Evolutionary conservation across 495 filamentous ascomycete species (phyloP), one percentile per base, ranked within the genome.

Genomic region (Terfezia claveryi): DNA sequence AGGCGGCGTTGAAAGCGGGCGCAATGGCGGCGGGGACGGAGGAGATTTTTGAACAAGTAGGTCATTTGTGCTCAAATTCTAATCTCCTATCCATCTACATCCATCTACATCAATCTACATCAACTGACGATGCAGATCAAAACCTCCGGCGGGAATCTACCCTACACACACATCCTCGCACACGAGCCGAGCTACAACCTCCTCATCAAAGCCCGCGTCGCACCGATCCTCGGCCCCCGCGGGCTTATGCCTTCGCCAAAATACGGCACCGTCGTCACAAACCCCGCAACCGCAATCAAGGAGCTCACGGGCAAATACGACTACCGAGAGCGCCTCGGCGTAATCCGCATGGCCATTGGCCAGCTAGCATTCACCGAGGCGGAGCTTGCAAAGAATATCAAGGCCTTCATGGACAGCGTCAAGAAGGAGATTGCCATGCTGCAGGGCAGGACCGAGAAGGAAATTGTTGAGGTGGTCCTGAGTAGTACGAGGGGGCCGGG

Each of bases 181-280:
- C 89, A 96, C 64, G 74, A 73, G 23, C 83, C 89, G 56, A 84
- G 79, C 63, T 69, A 86, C 59, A 68, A 70, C 20, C 76, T 77
- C 27, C 60, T 65, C 14, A 49, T 50, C 51, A 58, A 62, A 46
- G 67, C 70, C 3, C 75, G 74, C 50, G 70, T 98, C 55, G 88
- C 80, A 52, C 76, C 80, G 61, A 76, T 95, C 49, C 73, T 98
- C 10, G 91, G 91, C 65, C 91, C 91, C 14, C 76, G 75, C 64
- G 86, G 87, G 9, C 68, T 98, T 64, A 95, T 98, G 92, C 91
- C 91, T 20, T 91, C 76, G 64, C 68, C 71, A 52, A 98, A 94
- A 74, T 74, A 74, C 23, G 87, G 84, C 54, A 94, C 91, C 2
- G 79, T 98, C 53, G 86, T 91, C 10, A 83, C 74, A 66, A 80